Evolutionary conservation across 2,329 filamentous ascomycete genomes (phyloP).

Genomic region (Rutstroemia sp.): DNA sequence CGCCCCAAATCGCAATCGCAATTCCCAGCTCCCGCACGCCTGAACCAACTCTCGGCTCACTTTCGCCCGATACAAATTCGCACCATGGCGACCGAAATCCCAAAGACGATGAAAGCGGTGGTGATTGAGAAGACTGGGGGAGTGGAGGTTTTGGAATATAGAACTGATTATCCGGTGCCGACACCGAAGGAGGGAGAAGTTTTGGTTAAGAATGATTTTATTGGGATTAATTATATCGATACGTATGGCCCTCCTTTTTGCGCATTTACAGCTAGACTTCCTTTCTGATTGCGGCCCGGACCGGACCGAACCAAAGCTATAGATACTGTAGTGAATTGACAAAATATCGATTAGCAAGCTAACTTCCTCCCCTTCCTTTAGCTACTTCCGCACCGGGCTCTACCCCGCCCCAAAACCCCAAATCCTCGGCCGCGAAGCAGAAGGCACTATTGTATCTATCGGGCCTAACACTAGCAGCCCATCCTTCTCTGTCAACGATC

Average conservation of each 20-base stretch:
- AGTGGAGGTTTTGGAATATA: slow-evolving; percentile 65
- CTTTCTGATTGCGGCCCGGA: not conserved
- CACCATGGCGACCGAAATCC: slow-evolving; percentile 13
- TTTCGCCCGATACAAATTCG: too few species aligned
- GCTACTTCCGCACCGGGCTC: slow-evolving; percentile 82
- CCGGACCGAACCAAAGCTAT: too few species aligned
- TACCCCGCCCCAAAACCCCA: slow-evolving; percentile 68
- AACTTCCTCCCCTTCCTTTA: slow-evolving; percentile 21
- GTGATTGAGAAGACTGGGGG: slow-evolving; percentile 66
- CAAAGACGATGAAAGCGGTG: slow-evolving; percentile 50
- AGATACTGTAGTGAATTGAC: too few species aligned
- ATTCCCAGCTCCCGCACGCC: too few species aligned
- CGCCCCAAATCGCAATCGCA: too few species aligned
- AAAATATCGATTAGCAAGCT: not conserved
- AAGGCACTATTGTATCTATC: slow-evolving; percentile 60
- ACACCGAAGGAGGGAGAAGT: slow-evolving; percentile 59
- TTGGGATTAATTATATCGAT: slow-evolving; percentile 86
- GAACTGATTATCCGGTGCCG: slow-evolving; percentile 64
- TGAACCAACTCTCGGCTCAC: too few species aligned
- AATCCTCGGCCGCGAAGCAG: slow-evolving; percentile 72
- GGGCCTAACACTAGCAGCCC: slow-evolving; percentile 40
- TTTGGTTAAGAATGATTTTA: slow-evolving; percentile 71
- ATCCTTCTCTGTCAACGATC: slow-evolving; percentile 56
- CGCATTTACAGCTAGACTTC: not conserved
- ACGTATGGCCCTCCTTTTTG: slow-evolving; percentile 38